phyloP scores from a whole-genome alignment of 73 alveolate species.

The Paramecium octaurelia region DNA sequence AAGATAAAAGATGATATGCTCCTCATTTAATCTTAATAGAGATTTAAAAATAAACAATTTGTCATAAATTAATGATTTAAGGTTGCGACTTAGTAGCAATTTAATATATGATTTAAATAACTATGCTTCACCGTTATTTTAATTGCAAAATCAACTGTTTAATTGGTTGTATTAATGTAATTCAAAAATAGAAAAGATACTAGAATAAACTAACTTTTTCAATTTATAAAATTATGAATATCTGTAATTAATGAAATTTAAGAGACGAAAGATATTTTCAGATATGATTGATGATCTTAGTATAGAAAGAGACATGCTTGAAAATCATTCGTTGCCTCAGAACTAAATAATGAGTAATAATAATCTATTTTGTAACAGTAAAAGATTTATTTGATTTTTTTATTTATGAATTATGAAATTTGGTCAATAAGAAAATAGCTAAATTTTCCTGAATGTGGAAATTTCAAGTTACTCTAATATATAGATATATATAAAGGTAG shows the following conservation, averaged over 20 bases:
- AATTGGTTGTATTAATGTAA: not conserved
- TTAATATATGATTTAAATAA: not conserved
- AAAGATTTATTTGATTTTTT: not conserved
- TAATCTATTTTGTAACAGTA: not conserved
- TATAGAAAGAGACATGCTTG: not conserved
- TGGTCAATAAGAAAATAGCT: not conserved
- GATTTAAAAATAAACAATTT: not conserved
- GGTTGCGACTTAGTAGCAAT: not conserved
- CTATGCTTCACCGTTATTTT: not conserved
- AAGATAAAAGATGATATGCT: not conserved
- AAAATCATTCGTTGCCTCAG: not conserved
- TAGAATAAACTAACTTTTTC: not conserved
- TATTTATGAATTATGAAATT: not conserved
- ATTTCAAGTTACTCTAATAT: too few species aligned
- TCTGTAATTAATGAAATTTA: not conserved
- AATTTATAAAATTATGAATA: not conserved
- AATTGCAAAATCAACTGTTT: not conserved
- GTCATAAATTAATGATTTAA: not conserved
- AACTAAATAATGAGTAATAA: not conserved
- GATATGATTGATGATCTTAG: not conserved
- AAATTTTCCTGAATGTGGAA: too few species aligned
- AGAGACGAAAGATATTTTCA: not conserved
- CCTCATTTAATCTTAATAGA: not conserved
- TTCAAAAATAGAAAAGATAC: not conserved
- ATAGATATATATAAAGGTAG: too few species aligned